A percentile compares a stretch with the other conserved stretches of the same genome.
Evolutionary conservation across 305 asterid species (phyloP).

Genomic region (Solanum hybrid): DNA sequence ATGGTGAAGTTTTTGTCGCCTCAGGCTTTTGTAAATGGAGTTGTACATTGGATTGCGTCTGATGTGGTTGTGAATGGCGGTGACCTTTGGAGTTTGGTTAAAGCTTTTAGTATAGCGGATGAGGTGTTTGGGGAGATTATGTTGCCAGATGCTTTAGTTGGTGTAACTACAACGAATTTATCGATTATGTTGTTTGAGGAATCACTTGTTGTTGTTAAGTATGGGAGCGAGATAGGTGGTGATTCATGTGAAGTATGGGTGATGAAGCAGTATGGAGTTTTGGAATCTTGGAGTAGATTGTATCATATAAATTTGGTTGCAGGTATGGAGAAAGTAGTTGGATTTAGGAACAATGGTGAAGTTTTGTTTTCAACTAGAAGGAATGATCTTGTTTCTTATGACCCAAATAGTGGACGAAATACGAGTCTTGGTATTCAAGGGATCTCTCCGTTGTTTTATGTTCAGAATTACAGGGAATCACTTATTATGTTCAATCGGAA

Average conservation of each 20-base stretch:
- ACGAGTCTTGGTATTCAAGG: constrained; percentile 27
- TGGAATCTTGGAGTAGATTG: constrained; percentile 42
- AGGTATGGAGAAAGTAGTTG: constrained; percentile 26
- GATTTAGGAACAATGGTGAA: constrained; percentile 31
- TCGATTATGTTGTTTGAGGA: constrained; percentile 12
- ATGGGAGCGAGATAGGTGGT: not conserved
- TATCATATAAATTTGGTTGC: constrained; percentile 16
- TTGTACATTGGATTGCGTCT: constrained; percentile 46
- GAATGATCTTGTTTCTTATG: constrained; percentile 18
- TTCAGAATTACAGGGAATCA: constrained; percentile 29
- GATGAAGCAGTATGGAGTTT: constrained; percentile 46
- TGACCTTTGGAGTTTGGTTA: constrained; percentile 13
- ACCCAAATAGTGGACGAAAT: constrained; percentile 13
- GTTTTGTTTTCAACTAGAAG: constrained; percentile 23
- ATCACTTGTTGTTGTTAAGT: constrained; percentile 24
- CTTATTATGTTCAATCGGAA: constrained; percentile 28
- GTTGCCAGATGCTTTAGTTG: constrained; percentile 32
- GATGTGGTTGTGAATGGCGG: not conserved
- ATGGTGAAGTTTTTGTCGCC: constrained; percentile 25
- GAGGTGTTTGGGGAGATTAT: constrained; percentile 35
- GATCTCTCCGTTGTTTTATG: constrained; percentile 22
- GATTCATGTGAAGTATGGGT: constrained; percentile 36
- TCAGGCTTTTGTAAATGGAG: constrained; percentile 31
- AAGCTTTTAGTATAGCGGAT: constrained; percentile 23
- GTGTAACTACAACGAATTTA: constrained; percentile 8